phyloP scores from a whole-genome alignment of 352 stramenopile species.

The Peronospora destructor region DNA sequence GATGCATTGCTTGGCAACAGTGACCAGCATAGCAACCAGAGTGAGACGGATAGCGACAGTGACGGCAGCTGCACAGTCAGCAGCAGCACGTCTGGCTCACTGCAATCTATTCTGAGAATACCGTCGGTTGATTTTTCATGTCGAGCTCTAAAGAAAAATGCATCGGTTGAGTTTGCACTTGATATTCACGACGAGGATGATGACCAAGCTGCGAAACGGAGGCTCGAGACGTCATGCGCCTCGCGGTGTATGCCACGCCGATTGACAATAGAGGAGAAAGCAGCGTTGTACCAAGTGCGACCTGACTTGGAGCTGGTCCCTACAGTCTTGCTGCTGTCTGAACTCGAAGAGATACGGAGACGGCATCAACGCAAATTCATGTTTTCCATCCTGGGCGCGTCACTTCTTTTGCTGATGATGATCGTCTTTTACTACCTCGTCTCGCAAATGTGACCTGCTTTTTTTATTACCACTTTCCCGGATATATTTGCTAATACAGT shows the following conservation, averaged over 20 bases:
- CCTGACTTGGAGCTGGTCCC: conserved; percentile 67
- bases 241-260: conserved; percentile 55
- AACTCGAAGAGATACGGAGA: conserved; percentile 55
- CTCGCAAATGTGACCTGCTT: conserved; percentile 37
- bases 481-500: too few relatives aligned
- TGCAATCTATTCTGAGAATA: conserved; percentile 70
- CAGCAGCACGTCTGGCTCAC: conserved; percentile 18
- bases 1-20: conserved; percentile 17
- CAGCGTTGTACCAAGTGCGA: conserved; percentile 57
- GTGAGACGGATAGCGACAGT: conserved; percentile 76
- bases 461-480: too few relatives aligned
- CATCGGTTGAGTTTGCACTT: conserved; percentile 61
- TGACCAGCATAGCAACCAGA: conserved; percentile 39
- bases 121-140: conserved; percentile 30
- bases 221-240: conserved; percentile 25
- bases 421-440: conserved; percentile 79
- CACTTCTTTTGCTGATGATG: conserved; percentile 64
- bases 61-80: conserved; percentile 47
- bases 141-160: conserved; percentile 50
- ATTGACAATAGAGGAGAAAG: conserved; percentile 72
- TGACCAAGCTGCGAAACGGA: conserved; percentile 27
- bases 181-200: conserved; percentile 46
- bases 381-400: conserved; percentile 56
- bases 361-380: conserved; percentile 60
- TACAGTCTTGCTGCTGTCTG: conserved; percentile 46